Evolutionary conservation across 805 yeast species (phyloP), one percentile per base, ranked within the genome.

Genomic region (Lachancea kluyveri): DNA sequence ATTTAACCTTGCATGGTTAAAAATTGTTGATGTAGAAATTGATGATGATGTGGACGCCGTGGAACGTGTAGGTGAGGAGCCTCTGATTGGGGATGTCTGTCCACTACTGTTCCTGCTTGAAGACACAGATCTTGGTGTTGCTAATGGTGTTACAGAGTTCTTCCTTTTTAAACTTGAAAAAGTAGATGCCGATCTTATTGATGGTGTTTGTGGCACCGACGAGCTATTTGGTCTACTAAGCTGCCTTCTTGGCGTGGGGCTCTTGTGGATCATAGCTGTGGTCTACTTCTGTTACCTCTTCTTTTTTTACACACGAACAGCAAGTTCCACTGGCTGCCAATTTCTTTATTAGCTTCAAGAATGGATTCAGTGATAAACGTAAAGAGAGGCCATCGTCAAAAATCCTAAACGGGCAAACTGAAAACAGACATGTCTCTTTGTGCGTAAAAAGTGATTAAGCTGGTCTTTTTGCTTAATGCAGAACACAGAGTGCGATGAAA

Each of bases 201-300:
- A 39, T 8, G 54, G 51, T 17, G 52, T 43, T 18, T 30, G 40
- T 20, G 48, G 44, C 11, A 27, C 21, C n/a, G 41, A 19, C 31
- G 23, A 21, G 24, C 22, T 29, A 18, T 20, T 24, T 4, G 41
- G 28, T 30, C 39, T 39, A 15, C 35, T 22, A 7, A 46, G 34
- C 10, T 45, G 41, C 31, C 49, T 42, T 29, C 52, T 44, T 24
- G 35, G 21, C 16, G 35, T 39, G 10, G 54, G 48, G 23, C 48
- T 43, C 27, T 46, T 46, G 24, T 41, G 45, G 15, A 44, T 44
- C 52, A 43, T 45, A 17, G 12, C 17, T 29, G 5, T 25, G 22
- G 14, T n/a, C n/a, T n/a, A n/a, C n/a, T n/a, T n/a, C n/a, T n/a
- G n/a, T n/a, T n/a, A n/a, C n/a, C n/a, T n/a, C n/a, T n/a, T n/a